Evolutionary conservation across 768 basidiomycete species (phyloP), one percentile per base, ranked within the genome.

Genomic region (Kwoniella pini): DNA sequence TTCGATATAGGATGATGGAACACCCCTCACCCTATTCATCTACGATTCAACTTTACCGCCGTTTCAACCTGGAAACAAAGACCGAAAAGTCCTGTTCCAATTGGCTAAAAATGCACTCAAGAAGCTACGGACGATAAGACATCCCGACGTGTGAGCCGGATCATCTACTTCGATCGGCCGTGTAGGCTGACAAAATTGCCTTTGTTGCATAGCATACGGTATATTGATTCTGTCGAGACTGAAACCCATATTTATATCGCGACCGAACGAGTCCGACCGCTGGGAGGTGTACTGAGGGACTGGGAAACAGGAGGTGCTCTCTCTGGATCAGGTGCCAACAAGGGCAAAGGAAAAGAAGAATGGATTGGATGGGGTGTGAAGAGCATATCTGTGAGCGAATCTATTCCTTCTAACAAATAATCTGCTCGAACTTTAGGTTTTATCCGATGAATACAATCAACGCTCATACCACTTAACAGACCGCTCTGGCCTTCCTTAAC

Each of bases 311-410:
- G 73, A 21, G 68, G 73, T 21, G 48, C 64, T 11, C 39, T 71
- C 9, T 33, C 60, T 15, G 57, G 63, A n/a, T 26, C 46, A 9
- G 56, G 55, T 2, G 17, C 42, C 4, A 60, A 49, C 1, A 72
- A 70, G 31, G 81, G 82, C 40, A 87, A 87, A 63, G 75, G 87
- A 85, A 69, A 83, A 64, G 89, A 92, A 65, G 91, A 95, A 68
- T 96, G 91, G 89, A 78, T 95, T 21, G 75, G 96, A 4, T 99
- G 94, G 94, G 94, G 94, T 5, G 79, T 98, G 39, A 90, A 94
- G 79, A 84, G 91, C 42, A 85, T 96, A 51, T 88, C 91, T 57
- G 92, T 94, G 63, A 64, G 86, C n/a, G n/a, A n/a, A n/a, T n/a
- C n/a, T n/a, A n/a, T n/a, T n/a, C n/a, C n/a, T n/a, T n/a, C n/a